Base-by-base conservation (phyloP, 768 basidiomycete genomes). In the Cyclocybe aegerita region DNA sequence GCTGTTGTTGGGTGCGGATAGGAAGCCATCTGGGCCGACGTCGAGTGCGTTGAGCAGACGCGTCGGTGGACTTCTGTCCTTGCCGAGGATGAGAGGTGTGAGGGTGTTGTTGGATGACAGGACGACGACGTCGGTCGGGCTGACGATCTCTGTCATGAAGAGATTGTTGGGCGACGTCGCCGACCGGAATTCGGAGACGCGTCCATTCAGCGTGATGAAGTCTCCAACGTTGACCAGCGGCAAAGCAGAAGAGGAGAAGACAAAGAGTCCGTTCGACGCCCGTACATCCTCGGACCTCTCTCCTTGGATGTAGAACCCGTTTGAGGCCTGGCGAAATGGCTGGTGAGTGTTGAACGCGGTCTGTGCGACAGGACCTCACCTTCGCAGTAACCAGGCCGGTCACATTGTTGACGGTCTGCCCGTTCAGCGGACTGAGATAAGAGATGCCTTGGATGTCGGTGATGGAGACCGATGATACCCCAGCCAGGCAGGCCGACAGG, bases 361-460 rank as follows among this genome's bases (percentile, higher is more conserved):
- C 3, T 10, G 43, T 40, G 0, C 17, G 14, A 40, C 53, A 29
- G 38, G 14, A 36, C 16, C 46, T 16, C 58, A 80, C 81, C 68
- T 79, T 82, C 4, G 81, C 80, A 7, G 78, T 77, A 0, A 81
- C 79, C 4, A 79, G 53, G 11, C 78, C 82, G 23, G 73, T 75
- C 7, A 84, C 66, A 57, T 75, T 72, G 17, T 66, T 58, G 6
- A 83, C 78, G 4, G 61, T 66, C 49, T 78, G 68, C 0, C 79
- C 77, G 29, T 54, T 60, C 9, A 75, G 58, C 47, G 81, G 79
- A 31, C 79, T 80, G 54, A 65, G 66, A 53, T 72, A 81, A 1
- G 71, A 61, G 30, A 57, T 40, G n/a, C 81, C 81, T 63, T 81
- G 79, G 29, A 84, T 78, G 23, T 81, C 79, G n/a, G 77, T 64